Conservation (phyloP, 2,329 filamentous ascomycete species). For the Fusarium verticillioides region DNA sequence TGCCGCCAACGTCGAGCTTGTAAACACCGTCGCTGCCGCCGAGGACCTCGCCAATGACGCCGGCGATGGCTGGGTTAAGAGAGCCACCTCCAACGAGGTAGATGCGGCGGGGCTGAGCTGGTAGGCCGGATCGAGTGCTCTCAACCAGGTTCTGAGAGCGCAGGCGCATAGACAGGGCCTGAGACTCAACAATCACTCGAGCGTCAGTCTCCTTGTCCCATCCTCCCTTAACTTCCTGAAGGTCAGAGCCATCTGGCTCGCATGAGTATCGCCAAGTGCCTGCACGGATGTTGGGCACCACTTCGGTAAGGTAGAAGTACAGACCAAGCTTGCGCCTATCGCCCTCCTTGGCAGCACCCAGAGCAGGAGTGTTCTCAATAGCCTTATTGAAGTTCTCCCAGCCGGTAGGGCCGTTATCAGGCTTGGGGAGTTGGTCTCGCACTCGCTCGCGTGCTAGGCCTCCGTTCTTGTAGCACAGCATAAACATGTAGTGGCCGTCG, state of each 20-base stretch:
- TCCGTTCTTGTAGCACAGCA: conserved; percentile 99
- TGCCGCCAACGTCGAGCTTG: conserved; percentile 92
- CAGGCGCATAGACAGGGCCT: conserved; percentile 89
- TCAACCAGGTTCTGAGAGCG: conserved; percentile 82
- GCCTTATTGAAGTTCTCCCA: conserved; percentile 86
- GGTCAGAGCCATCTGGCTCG: conserved; percentile 63
- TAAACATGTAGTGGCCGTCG: conserved; percentile 95
- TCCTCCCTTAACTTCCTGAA: conserved; percentile 50
- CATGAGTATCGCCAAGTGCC: conserved; percentile 88
- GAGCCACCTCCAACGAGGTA: conserved; percentile 96
- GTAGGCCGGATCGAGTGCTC: conserved; percentile 65
- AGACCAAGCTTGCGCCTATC: conserved; percentile 83
- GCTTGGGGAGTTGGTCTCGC: conserved; percentile 78
- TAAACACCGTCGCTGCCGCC: conserved; percentile 92
- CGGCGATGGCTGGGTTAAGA: conserved; percentile 87
- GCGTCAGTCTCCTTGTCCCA: conserved; percentile 76
- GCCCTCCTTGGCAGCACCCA: conserved; percentile 66
- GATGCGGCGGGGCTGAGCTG: conserved; percentile 86
- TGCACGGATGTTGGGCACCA: conserved; percentile 88
- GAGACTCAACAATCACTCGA: conserved; percentile 91
- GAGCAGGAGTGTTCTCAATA: conserved; percentile 73
- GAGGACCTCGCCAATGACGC: conserved; percentile 86
- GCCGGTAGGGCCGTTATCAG: conserved; percentile 57
- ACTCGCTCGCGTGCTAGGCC: conserved; percentile 91
- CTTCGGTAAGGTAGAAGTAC: conserved; percentile 96